Percentiles rank a stretch among this genome's conserved stretches.
phyloP scores from a whole-genome alignment of 352 stramenopile genomes.

The Chrysophaeum taylorii region DNA sequence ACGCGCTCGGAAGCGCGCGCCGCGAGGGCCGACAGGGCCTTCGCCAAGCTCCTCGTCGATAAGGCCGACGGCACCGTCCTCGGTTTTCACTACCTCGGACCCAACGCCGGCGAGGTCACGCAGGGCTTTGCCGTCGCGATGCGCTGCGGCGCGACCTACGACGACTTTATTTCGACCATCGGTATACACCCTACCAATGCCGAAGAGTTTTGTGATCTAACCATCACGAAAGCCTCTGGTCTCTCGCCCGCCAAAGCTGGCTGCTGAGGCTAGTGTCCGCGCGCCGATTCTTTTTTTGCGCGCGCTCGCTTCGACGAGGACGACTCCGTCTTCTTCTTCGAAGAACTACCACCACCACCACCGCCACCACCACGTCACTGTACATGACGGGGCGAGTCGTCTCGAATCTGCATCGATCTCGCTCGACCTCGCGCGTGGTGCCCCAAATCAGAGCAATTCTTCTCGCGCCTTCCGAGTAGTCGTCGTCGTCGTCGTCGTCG shows the following conservation, averaged over 20 bases:
- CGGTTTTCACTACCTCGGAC: conserved; percentile 94
- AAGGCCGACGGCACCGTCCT: conserved; percentile 65
- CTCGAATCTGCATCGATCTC: no score
- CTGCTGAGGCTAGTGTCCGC: conserved; percentile 86
- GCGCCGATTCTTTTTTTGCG: no score
- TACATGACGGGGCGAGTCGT: no score
- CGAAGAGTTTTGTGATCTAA: conserved; percentile 84
- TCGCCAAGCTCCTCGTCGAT: conserved; percentile 81
- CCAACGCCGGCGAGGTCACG: conserved; percentile 89
- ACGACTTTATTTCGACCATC: conserved; percentile 77
- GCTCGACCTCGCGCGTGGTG: no score
- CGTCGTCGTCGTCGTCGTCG: no score
- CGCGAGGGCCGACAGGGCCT: conserved; percentile 60
- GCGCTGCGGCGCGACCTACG: conserved; percentile 83
- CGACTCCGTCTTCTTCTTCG: no score
- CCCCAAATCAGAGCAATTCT: no score
- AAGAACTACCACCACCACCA: no score
- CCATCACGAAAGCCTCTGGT: conserved; percentile 85
- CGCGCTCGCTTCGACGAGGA: no score
- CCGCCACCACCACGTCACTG: no score
- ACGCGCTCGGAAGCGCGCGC: conserved; percentile 50
- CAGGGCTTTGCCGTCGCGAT: conserved; percentile 83
- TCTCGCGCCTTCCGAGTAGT: no score
- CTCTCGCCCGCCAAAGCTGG: conserved; percentile 72
- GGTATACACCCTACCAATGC: conserved; percentile 91